Base-by-base conservation (phyloP, 495 filamentous ascomycete genomes). In the Trypethelium eluteriae region DNA sequence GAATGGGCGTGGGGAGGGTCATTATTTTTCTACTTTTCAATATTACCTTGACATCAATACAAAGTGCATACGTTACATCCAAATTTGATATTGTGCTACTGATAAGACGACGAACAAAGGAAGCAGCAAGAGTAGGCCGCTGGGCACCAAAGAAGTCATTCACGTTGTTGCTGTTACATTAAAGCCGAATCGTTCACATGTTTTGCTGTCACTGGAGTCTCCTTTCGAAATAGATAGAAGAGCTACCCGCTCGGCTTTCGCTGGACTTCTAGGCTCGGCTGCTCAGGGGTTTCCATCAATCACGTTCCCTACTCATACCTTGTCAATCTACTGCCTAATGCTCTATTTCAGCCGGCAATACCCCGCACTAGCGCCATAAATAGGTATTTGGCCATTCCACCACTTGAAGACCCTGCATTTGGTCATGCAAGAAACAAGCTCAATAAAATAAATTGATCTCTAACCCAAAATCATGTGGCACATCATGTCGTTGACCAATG, bases 211-310 rank as follows among this genome's bases (percentile, higher is more conserved):
- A 25, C 25, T 25, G 25, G 25, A 0, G 25, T 25, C 25, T 25
- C 25, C 1, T 25, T 25, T 25, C 25, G 25, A 25, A 25, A 25
- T 25, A 25, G 25, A 25, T 25, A 25, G 25, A 25, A 25, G 25
- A 25, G 25, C 25, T 25, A 25, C 25, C 25, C 25, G 25, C 25
- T 25, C 25, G 25, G 0, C 25, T 25, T 25, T 25, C 25, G 25
- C 70, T 71, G 14, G 41, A 44, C 41, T 44, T 44, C 41, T 44
- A 44, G 14, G 41, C 41, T 14, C 14, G 41, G 36, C 41, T 44
- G 14, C 41, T 44, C 41, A 7, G 41, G 41, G 41, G 1, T 44
- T 44, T 44, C 14, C 41, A 14, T 44, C 6, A 7, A 44, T 14
- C 41, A 14, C 6, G 6, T 44, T 14, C 41, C 53, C 18, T 36